Conservation (phyloP, 257 asterid genomes). For the Ehretia macrophylla region DNA sequence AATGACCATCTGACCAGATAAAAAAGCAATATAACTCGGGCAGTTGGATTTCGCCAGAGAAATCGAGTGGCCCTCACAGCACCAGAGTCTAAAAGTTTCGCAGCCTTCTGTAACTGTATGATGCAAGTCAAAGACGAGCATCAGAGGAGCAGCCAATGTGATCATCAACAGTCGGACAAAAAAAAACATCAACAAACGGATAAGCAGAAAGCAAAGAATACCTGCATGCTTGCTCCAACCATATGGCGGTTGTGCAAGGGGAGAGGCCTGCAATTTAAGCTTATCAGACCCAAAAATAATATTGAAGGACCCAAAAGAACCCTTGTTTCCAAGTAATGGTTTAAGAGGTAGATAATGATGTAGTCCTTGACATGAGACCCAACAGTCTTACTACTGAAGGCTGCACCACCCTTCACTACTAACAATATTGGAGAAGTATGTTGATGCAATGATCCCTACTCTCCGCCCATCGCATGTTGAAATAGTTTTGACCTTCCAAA, state of each 20-base stretch:
- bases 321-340: background rate
- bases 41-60: slow-evolving; percentile 97
- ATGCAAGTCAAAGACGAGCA: slow-evolving; percentile 2
- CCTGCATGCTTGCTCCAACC: slow-evolving; percentile 88
- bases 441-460: too few relatives aligned
- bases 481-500: too few relatives aligned
- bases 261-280: slow-evolving; percentile 66
- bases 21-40: slow-evolving; percentile 80
- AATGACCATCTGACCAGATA: slow-evolving; percentile 68
- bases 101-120: slow-evolving; percentile 93
- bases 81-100: slow-evolving; percentile 82
- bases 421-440: too few relatives aligned
- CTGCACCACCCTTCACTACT: too few relatives aligned
- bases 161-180: slow-evolving; percentile 2
- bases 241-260: slow-evolving; percentile 95
- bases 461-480: too few relatives aligned
- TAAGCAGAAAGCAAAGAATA: slow-evolving; percentile 18
- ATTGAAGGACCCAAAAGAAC: slow-evolving; percentile 3
- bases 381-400: too few relatives aligned
- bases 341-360: too few relatives aligned
- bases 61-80: slow-evolving; percentile 97
- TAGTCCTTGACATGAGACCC: too few relatives aligned
- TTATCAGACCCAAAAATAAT: slow-evolving; percentile 22
- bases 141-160: background rate
- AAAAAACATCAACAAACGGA: background rate